phyloP scores from a whole-genome alignment of 2,329 filamentous ascomycete genomes.

The Fusarium liriodendri region DNA sequence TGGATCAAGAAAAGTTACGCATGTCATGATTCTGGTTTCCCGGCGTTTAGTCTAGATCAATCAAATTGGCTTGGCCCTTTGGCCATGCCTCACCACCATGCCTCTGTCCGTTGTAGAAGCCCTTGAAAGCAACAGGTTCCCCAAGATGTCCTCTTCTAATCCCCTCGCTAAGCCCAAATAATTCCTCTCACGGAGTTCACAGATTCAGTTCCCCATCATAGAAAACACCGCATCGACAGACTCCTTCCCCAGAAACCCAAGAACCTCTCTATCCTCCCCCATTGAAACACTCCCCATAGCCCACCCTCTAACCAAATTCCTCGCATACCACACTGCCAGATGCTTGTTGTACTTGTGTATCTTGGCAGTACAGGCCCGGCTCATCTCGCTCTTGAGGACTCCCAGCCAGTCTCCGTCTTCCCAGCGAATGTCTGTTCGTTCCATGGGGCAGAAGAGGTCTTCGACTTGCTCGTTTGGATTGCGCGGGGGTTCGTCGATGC shows the following conservation, averaged over 20 bases:
- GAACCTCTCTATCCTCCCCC: constrained; percentile 29
- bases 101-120: neutral
- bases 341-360: constrained; percentile 48
- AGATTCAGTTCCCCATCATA: constrained; percentile 29
- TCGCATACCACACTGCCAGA: constrained; percentile 46
- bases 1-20: neutral
- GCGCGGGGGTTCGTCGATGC: constrained; percentile 31
- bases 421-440: constrained; percentile 44
- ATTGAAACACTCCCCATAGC: constrained; percentile 41
- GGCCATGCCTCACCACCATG: neutral
- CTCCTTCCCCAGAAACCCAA: constrained; percentile 40
- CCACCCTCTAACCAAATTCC: constrained; percentile 41
- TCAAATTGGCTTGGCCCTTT: neutral
- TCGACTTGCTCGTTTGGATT: constrained; percentile 5
- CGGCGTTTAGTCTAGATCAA: neutral
- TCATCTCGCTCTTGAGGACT: constrained; percentile 33
- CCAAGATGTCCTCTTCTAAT: neutral
- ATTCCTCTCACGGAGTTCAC: neutral
- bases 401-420: constrained; percentile 35
- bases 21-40: neutral
- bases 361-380: constrained; percentile 37
- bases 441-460: constrained; percentile 42
- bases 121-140: neutral
- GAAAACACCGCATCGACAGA: constrained; percentile 34
- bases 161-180: neutral